Base-by-base conservation (phyloP, 2,329 filamentous ascomycete species). In the Xylaria sp. region DNA sequence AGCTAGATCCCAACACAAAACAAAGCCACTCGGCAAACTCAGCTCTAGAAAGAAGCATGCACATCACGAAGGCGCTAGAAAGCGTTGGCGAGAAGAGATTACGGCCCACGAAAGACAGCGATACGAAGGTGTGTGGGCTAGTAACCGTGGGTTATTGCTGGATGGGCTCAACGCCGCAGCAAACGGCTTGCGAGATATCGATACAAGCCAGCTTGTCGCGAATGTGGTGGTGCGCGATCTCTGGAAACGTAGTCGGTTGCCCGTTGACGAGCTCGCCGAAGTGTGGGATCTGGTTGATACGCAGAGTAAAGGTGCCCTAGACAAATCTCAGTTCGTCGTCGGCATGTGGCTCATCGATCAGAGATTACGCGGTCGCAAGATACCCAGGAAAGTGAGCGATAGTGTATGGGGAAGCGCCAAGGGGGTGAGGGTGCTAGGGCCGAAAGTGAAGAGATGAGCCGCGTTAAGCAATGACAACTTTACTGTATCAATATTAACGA, bases 51-150 rank as follows among this genome's bases (percentile, higher is more conserved):
- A 86, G 71, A 90, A 91, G 68, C 92, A 94, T 77, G 86, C 89
- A 1, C 92, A 96, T 75, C 89, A 93, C 73, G 92, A 95, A 77
- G 92, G 91, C 0, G 86, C 91, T 3, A 86, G 92, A 19, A 90
- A 89, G 75, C 87, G 92, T 6, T 96, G 93, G 93, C 87, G 92
- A 50, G 92, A 94, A 72, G 85, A 89, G 69, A 87, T 96, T 50
- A 92, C 90, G 0, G 85, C 88, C 56, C 83, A 88, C 4, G 92
- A 96, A 76, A 84, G 91, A n/a, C 92, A 92, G 75, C 86, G 93
- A 1, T 96, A 96, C 78, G 93, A 95, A 78, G 93, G 91, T 2
- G 87, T 96, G 1, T 96, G 92, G 92, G 93, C 93, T 1, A 93
- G 92, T 50, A 96, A 96, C 74, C 88, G 89, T 57, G 92, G 92